A percentile compares a stretch with the other conserved stretches of the same genome.
Conservation (phyloP, 495 filamentous ascomycete species). For the Penicillium coffeae region DNA sequence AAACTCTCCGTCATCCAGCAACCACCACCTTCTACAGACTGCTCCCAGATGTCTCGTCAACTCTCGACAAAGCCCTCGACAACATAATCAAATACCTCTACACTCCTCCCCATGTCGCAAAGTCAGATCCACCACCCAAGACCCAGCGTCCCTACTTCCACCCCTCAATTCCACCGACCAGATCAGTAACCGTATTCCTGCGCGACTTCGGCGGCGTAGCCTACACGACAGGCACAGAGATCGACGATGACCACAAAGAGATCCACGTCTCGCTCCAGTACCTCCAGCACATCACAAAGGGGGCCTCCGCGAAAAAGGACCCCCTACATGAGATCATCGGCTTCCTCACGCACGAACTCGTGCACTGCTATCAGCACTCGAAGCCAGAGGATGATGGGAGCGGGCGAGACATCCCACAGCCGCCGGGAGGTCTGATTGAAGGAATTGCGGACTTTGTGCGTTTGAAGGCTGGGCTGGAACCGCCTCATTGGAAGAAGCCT, state of each 20-base stretch:
- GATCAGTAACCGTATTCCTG: conserved; percentile 85
- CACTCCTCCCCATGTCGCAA: conserved; percentile 24
- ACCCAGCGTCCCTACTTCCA: conserved; percentile 18
- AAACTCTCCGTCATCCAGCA: conserved; percentile 65
- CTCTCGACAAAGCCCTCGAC: conserved; percentile 58
- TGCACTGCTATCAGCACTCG: conserved; percentile 91
- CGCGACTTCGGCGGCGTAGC: conserved; percentile 77
- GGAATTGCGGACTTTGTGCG: conserved; percentile 94
- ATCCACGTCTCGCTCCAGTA: conserved; percentile 85
- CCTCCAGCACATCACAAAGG: conserved; percentile 49
- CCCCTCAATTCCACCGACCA: conserved; percentile 49
- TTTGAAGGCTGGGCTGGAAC: conserved; percentile 64
- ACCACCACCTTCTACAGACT: conserved; percentile 58
- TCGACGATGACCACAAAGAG: conserved; percentile 90
- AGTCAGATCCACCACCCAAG: not conserved
- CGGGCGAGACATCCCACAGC: conserved; percentile 14
- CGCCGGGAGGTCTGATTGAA: conserved; percentile 80
- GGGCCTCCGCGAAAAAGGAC: conserved; percentile 16
- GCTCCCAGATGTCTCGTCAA: conserved; percentile 51
- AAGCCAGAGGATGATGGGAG: conserved; percentile 33
- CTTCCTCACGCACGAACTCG: conserved; percentile 87
- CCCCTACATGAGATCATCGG: conserved; percentile 67
- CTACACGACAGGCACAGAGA: conserved; percentile 77
- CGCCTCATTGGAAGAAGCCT: conserved; percentile 78
- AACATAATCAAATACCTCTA: conserved; percentile 66